A percentile compares a stretch with the other conserved stretches of the same genome.
phyloP scores from a whole-genome alignment of 148 eudicot genomes.

The Cornus kousa region DNA sequence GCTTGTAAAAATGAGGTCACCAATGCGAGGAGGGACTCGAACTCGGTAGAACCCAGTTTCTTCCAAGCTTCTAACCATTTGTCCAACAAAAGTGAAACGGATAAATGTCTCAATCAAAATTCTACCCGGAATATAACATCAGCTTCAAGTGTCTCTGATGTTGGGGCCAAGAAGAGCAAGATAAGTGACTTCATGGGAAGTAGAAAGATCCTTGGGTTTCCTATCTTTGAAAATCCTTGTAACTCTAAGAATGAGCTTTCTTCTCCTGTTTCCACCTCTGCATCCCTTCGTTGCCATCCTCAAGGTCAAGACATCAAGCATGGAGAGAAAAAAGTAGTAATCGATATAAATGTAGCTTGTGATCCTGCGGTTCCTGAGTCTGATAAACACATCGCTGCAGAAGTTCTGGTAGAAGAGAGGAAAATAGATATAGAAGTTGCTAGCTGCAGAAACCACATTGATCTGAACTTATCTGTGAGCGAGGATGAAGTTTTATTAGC shows the following conservation, averaged over 20 bases:
- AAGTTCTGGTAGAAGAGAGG: slow-evolving; percentile 33
- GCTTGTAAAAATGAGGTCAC: slow-evolving; percentile 25
- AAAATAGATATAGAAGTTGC: slow-evolving; percentile 22
- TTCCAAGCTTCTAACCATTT: slow-evolving; percentile 21
- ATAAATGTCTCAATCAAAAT: slow-evolving; percentile 23
- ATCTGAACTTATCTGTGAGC: slow-evolving; percentile 62
- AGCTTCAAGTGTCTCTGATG: slow-evolving; percentile 24
- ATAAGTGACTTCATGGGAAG: slow-evolving; percentile 13
- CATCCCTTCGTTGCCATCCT: slow-evolving; percentile 20
- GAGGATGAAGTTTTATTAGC: slow-evolving; percentile 55
- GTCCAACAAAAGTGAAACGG: slow-evolving; percentile 14
- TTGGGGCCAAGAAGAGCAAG: slow-evolving; percentile 22
- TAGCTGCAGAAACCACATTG: slow-evolving; percentile 44
- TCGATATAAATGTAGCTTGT: slow-evolving; percentile 65
- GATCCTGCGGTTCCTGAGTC: slow-evolving; percentile 31
- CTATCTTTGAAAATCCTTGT: slow-evolving; percentile 43
- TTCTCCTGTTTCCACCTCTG: slow-evolving; percentile 31
- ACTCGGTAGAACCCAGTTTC: slow-evolving; percentile 17
- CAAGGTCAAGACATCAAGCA: slow-evolving; percentile 22
- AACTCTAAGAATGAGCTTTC: slow-evolving; percentile 33
- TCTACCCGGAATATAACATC: slow-evolving; percentile 16
- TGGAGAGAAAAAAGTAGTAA: slow-evolving; percentile 34
- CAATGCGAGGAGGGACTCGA: slow-evolving; percentile 24
- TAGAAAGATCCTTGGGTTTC: slow-evolving; percentile 59
- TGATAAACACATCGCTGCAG: slow-evolving; percentile 24